Evolutionary conservation across 306 rosid genomes (phyloP), one percentile per base, ranked within the genome.

Genomic region (Elaeagnus macrophylla): DNA sequence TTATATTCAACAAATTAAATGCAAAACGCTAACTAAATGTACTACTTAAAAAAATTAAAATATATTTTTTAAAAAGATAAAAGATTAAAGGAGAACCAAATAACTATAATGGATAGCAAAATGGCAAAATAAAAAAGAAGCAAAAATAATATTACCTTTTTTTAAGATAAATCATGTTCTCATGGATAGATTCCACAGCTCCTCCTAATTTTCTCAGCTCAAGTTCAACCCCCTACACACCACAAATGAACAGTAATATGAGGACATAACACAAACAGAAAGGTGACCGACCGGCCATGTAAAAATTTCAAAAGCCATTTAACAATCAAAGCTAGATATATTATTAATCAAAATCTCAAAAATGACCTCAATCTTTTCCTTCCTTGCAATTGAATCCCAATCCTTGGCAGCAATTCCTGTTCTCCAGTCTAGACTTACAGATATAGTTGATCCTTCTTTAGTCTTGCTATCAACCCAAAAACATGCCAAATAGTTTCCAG

Each of bases 361-460:
- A n/a, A n/a, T n/a, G n/a, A 87, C 99, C 85, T 87, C 96, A 51
- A 91, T 77, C 81, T 87, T 91, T 73, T 91, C 99, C 65, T 84
- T 87, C 68, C 67, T 86, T 39, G 99, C 99, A 50, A 91, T 95
- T n/a, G 99, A 70, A 39, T 87, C 99, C 99, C 99, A 91, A 70
- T 91, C 99, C 79, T 79, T 82, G 37, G 99, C 86, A 12, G 86
- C 88, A 67, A 91, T 73, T 51, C 99, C 99, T 7, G 82, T 87
- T 80, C 65, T 91, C 99, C 99, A 87, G 66, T 91, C 99, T 67
- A 91, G 76, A 72, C 79, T 79, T 51, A 91, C 67, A 68, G 77
- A 83, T 44, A 78, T 58, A 6, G 59, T 66, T 36, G 56, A 41
- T 1, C 45, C 66, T 14, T 53, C 81, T 12, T 45, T 56, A n/a